Percentiles rank a stretch among this genome's conserved stretches.
phyloP scores from a whole-genome alignment of 495 filamentous ascomycete genomes.

The Podospora didyma region DNA sequence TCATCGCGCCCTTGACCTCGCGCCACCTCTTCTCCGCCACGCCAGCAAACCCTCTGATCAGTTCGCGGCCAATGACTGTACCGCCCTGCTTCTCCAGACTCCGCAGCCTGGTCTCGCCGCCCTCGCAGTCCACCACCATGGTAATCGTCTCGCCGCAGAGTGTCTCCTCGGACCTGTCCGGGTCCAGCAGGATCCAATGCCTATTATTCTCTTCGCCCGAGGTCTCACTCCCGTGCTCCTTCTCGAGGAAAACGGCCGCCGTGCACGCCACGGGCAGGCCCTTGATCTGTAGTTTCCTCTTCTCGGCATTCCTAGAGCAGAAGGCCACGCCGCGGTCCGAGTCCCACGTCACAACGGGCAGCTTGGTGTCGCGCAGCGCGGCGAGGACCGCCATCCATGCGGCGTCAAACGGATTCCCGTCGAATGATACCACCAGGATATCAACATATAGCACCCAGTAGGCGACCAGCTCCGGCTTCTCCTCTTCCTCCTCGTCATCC shows the following conservation, averaged over 20 bases:
- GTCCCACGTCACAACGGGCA: constrained; percentile 88
- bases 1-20: constrained; percentile 30
- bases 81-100: constrained; percentile 82
- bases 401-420: constrained; percentile 86
- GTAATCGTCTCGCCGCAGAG: constrained; percentile 70
- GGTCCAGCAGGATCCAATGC: constrained; percentile 79
- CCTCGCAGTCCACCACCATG: constrained; percentile 63
- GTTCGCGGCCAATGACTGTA: constrained; percentile 32
- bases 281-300: constrained; percentile 45
- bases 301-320: constrained; percentile 62
- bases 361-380: constrained; percentile 70
- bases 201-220: constrained; percentile 28
- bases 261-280: constrained; percentile 69
- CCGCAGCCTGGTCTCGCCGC: constrained; percentile 54
- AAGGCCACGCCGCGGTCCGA: constrained; percentile 71
- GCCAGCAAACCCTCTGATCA: constrained; percentile 36
- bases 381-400: constrained; percentile 81
- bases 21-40: constrained; percentile 40
- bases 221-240: constrained; percentile 44
- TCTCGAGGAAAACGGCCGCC: constrained; percentile 70
- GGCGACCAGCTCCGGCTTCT: constrained; percentile 58
- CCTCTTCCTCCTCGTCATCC: constrained; percentile 36
- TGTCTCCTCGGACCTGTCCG: constrained; percentile 84
- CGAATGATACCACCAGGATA: constrained; percentile 81
- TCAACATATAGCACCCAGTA: constrained; percentile 96